Conservation (phyloP, 176 grass and related monocot species). For the Carex littledalei region DNA sequence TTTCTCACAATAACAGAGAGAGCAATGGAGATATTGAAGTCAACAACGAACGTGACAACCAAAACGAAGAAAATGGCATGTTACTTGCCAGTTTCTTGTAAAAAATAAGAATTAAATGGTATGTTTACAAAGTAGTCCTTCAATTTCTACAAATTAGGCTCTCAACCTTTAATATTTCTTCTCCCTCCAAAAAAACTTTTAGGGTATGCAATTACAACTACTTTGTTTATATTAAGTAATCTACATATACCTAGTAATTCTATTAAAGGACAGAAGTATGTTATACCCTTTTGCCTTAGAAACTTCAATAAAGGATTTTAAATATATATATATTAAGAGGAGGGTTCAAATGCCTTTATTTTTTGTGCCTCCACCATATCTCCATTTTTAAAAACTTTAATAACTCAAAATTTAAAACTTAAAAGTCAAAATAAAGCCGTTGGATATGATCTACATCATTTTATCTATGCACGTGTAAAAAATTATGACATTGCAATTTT, state of each 20-base stretch:
- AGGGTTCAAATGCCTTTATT: too few relatives aligned
- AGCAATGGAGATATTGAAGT: neutral
- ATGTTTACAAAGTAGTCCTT: neutral
- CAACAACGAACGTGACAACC: conserved; percentile 18
- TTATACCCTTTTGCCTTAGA: neutral
- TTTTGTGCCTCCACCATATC: too few relatives aligned
- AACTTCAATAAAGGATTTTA: neutral
- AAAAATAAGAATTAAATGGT: neutral
- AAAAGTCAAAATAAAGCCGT: too few relatives aligned
- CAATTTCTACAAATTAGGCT: neutral
- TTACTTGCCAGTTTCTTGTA: neutral
- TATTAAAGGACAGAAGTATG: neutral
- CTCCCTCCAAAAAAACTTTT: neutral
- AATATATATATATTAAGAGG: neutral
- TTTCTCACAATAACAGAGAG: conserved; percentile 5
- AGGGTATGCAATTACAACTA: too few relatives aligned
- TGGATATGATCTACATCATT: too few relatives aligned
- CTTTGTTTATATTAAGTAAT: neutral
- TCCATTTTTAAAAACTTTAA: too few relatives aligned
- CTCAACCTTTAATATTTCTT: neutral
- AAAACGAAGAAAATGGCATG: conserved; percentile 13
- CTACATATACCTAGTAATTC: neutral
- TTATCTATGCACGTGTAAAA: too few relatives aligned
- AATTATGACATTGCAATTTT: too few relatives aligned
- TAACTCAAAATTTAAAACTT: too few relatives aligned